phyloP scores from a whole-genome alignment of 2,329 filamentous ascomycete genomes.

The Talaromyces sp. region DNA sequence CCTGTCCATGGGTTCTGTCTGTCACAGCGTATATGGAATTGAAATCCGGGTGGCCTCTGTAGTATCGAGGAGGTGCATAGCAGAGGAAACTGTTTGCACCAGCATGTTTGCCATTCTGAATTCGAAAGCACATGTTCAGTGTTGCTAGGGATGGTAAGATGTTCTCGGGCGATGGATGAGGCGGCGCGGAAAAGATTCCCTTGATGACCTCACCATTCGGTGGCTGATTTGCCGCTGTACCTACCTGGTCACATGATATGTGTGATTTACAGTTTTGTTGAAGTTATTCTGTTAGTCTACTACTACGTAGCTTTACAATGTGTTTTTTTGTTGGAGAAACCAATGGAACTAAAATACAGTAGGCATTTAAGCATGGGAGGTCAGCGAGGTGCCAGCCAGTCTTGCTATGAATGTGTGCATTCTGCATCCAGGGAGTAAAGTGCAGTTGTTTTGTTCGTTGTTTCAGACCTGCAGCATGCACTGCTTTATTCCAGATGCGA shows the following conservation, averaged over 20 bases:
- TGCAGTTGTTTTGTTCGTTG: background rate
- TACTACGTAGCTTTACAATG: background rate
- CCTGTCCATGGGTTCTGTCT: constrained; percentile 28
- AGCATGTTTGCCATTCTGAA: background rate
- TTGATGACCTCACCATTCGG: background rate
- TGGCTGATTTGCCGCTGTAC: background rate
- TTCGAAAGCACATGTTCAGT: background rate
- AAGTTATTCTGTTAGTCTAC: background rate
- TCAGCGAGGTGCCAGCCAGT: background rate
- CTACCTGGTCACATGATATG: background rate
- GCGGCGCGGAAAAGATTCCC: background rate
- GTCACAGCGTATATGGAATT: background rate
- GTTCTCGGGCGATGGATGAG: background rate
- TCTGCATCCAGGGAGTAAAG: background rate
- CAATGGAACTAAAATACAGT: background rate
- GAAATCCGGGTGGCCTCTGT: background rate
- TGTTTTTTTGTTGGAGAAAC: background rate
- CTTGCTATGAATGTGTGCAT: background rate
- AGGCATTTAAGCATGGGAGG: background rate
- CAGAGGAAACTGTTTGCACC: background rate
- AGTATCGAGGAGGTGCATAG: background rate
- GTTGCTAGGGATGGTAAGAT: background rate
- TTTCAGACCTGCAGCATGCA: background rate
- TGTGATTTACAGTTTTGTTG: background rate
- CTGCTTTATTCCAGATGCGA: background rate